Percentiles rank a stretch among this genome's conserved stretches.
These are phyloP conservation scores for Barbarea vulgaris DNA, from an alignment of 345 rosid genomes.

Conservation along the genomic window DNA sequence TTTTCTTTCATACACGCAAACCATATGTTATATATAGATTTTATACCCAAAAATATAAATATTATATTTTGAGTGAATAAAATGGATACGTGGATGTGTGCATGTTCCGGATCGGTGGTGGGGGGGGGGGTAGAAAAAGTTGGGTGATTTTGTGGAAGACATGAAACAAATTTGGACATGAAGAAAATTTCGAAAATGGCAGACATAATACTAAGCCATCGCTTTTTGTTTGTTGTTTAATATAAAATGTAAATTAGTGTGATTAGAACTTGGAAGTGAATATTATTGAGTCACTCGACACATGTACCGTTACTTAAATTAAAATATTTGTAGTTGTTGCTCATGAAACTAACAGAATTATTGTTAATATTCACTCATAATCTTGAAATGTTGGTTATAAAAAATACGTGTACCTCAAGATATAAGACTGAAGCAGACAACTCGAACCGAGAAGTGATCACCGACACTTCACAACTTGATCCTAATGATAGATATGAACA, in stretches of 20 bases:
- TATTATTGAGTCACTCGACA: constrained; percentile 37
- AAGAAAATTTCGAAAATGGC: constrained; percentile 35
- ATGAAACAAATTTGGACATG: constrained; percentile 33
- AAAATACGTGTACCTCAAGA: constrained; percentile 9
- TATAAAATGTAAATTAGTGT: constrained; percentile 9
- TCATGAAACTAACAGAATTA: constrained; percentile 37
- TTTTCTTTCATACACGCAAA: constrained; percentile 33
- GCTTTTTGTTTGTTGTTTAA: not conserved
- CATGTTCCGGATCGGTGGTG: constrained; percentile 42
- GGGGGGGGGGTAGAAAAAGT: constrained; percentile 48
- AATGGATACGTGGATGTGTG: constrained; percentile 41
- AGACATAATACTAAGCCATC: constrained; percentile 40
- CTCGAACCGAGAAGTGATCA: constrained; percentile 19
- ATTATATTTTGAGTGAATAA: not conserved
- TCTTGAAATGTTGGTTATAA: not conserved
- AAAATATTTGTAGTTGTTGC: constrained; percentile 9
- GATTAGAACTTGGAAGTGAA: constrained; percentile 30
- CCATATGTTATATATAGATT: constrained; percentile 36
- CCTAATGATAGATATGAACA: constrained; percentile 26
- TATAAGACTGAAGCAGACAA: constrained; percentile 33
- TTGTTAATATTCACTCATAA: constrained; percentile 24
- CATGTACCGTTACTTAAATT: constrained; percentile 16
- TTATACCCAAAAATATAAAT: not conserved
- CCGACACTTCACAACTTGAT: constrained; percentile 37
- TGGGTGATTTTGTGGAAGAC: constrained; percentile 40